Evolutionary conservation across 2,329 filamentous ascomycete genomes (phyloP).

Genomic region (Penicillium hordei): DNA sequence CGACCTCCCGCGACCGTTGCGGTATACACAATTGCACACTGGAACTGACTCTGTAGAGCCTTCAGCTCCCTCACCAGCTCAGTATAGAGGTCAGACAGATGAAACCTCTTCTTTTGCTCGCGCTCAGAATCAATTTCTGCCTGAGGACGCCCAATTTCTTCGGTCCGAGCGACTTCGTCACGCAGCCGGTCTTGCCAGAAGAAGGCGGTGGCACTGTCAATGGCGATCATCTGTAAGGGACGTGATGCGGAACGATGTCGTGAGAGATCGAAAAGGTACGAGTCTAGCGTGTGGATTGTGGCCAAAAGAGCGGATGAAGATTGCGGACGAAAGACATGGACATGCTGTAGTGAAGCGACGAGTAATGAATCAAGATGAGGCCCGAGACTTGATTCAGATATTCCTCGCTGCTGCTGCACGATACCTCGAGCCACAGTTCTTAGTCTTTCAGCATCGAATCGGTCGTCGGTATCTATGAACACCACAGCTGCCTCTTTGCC

Average conservation of each 20-base stretch:
- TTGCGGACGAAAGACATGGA: constrained; percentile 60
- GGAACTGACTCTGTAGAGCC: constrained; percentile 38
- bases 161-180: constrained; percentile 44
- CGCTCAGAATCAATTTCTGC: constrained; percentile 32
- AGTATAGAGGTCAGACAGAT: constrained; percentile 33
- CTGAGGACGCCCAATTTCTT: constrained; percentile 35
- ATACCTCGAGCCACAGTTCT: constrained; percentile 30
- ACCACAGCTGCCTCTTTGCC: constrained; percentile 54
- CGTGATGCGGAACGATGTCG: constrained; percentile 50
- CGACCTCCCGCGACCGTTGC: constrained; percentile 28
- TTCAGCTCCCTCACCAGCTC: constrained; percentile 35
- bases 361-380: constrained; percentile 33
- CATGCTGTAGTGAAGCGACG: constrained; percentile 49
- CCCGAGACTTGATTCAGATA: neutral
- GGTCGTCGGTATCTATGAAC: constrained; percentile 57
- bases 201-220: constrained; percentile 59
- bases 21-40: constrained; percentile 43
- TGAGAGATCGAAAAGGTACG: constrained; percentile 50
- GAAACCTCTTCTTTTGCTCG: constrained; percentile 29
- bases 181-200: constrained; percentile 53
- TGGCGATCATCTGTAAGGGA: constrained; percentile 50
- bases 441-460: constrained; percentile 54
- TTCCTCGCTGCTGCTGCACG: constrained; percentile 20
- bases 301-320: constrained; percentile 52
- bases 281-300: constrained; percentile 49